These are phyloP conservation scores for Xylaria venustula DNA, from an alignment of 495 filamentous ascomycete species.

Conservation along the genomic window DNA sequence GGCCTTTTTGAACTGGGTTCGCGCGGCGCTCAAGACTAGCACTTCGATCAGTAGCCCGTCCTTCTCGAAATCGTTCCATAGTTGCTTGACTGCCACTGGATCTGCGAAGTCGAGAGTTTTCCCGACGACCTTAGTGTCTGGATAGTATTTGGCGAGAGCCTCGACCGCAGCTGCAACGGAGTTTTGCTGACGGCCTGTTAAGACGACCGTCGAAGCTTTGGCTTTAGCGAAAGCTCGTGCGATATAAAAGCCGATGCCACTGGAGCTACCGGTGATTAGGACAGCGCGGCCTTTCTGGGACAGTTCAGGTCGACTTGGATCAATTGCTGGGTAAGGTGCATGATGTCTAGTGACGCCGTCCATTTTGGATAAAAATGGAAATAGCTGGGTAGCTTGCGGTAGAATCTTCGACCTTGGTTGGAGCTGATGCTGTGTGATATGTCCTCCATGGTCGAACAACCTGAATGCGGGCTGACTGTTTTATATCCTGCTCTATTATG, in stretches of 20 bases:
- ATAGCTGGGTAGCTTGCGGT: background rate
- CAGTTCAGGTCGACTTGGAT: conserved; percentile 38
- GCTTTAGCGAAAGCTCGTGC: conserved; percentile 36
- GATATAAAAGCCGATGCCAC: conserved; percentile 38
- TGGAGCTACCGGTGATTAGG: conserved; percentile 45
- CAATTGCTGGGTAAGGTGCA: conserved; percentile 42
- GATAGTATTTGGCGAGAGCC: background rate
- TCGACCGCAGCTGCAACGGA: background rate
- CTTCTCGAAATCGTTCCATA: conserved; percentile 34
- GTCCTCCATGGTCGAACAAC: no score
- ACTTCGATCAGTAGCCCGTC: conserved; percentile 33
- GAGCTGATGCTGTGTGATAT: background rate
- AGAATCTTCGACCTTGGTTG: background rate
- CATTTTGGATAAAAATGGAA: background rate
- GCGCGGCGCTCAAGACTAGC: conserved; percentile 35
- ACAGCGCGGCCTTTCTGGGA: conserved; percentile 44
- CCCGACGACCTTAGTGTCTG: background rate
- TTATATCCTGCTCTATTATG: no score
- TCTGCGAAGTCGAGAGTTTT: conserved; percentile 22
- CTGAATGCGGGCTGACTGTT: no score
- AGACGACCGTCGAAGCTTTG: conserved; percentile 30
- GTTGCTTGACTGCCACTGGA: conserved; percentile 12
- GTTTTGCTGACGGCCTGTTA: conserved; percentile 27
- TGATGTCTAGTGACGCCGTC: conserved; percentile 30
- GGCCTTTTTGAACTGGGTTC: background rate